Conservation (phyloP, 441 rosid species). For the Corymbia citriodora region DNA sequence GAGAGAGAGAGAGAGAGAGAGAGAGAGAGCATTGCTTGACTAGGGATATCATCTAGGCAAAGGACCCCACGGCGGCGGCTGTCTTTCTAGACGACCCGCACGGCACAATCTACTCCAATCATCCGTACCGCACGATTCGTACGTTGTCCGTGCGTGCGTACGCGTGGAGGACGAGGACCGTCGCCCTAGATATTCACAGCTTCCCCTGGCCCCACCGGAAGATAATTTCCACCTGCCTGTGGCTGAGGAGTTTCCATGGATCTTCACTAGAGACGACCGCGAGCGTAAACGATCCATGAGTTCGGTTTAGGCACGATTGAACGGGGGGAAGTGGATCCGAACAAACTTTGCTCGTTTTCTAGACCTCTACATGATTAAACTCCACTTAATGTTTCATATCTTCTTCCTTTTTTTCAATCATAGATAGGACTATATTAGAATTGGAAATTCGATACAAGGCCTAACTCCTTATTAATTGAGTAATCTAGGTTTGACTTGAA, state of each 20-base stretch:
- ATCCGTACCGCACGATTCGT: neutral
- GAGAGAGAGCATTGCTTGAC: neutral
- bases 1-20: no score
- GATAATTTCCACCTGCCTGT: neutral
- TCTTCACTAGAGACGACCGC: neutral
- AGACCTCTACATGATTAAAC: neutral
- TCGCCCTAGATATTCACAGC: neutral
- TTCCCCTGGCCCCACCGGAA: neutral
- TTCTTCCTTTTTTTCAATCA: neutral
- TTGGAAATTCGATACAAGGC: rapidly evolving
- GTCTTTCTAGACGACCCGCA: neutral
- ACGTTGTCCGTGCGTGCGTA: neutral
- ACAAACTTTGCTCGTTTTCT: neutral
- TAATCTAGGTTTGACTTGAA: neutral
- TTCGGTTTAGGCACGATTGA: neutral
- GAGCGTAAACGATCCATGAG: neutral
- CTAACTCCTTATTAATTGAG: neutral
- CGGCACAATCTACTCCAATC: neutral
- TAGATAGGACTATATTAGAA: neutral
- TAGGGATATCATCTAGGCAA: neutral
- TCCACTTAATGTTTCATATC: rapidly evolving
- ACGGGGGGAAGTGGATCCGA: neutral
- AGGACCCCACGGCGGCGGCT: neutral
- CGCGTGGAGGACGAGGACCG: neutral
- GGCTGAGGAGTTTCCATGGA: neutral